Conservation (phyloP, 371 early-diverging fungal genomes). For the Apophysomyces ossiformis region DNA sequence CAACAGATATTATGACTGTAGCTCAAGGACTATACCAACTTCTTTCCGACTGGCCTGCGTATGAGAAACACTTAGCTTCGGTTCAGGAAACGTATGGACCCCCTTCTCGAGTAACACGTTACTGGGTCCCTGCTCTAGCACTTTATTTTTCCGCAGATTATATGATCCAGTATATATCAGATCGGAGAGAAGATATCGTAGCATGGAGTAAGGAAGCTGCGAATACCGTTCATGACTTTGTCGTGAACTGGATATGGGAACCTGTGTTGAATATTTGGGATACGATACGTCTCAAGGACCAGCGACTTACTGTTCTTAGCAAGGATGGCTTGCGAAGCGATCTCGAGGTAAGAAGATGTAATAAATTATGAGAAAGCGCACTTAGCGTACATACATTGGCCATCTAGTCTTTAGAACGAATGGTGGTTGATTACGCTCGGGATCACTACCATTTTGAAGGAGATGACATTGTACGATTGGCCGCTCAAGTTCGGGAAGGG, state of each 20-base stretch:
- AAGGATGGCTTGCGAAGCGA: slow-evolving; percentile 81
- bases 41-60: slow-evolving; percentile 15
- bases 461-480: slow-evolving; percentile 41
- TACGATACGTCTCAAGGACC: slow-evolving; percentile 86
- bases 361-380: neutral
- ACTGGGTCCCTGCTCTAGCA: slow-evolving; percentile 63
- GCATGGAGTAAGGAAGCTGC: slow-evolving; percentile 49
- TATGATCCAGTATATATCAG: slow-evolving; percentile 40
- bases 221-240: slow-evolving; percentile 62
- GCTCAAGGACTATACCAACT: slow-evolving; percentile 14
- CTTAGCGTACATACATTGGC: neutral
- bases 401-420: slow-evolving; percentile 79
- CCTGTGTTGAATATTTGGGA: slow-evolving; percentile 78
- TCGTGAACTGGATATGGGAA: slow-evolving; percentile 78
- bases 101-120: slow-evolving; percentile 54
- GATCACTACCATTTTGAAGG: slow-evolving; percentile 56
- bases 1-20: neutral
- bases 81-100: slow-evolving; percentile 42
- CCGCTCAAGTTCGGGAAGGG: slow-evolving; percentile 66
- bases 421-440: slow-evolving; percentile 85
- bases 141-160: slow-evolving; percentile 46
- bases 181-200: slow-evolving; percentile 56
- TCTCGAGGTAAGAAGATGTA: slow-evolving; percentile 59
- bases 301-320: slow-evolving; percentile 74
- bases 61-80: slow-evolving; percentile 19